These are phyloP conservation scores for Verruconis gallopava DNA, from an alignment of 2,329 filamentous ascomycete genomes.

Conservation along the genomic window DNA sequence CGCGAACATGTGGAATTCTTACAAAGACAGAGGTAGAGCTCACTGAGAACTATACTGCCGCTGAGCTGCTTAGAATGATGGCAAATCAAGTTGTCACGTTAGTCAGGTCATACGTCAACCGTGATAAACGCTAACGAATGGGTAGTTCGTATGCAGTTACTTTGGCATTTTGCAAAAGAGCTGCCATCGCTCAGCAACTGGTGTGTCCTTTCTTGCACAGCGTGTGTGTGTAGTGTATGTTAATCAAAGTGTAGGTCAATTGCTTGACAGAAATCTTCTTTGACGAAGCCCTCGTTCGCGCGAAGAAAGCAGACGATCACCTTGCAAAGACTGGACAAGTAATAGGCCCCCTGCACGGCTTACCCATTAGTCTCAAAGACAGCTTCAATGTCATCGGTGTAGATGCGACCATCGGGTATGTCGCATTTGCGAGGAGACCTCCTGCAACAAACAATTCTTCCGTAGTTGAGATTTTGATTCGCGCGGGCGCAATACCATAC, in stretches of 20 bases:
- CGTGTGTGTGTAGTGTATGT: background rate
- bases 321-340: conserved; percentile 25
- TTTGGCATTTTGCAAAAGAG: conserved; percentile 40
- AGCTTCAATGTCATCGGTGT: conserved; percentile 47
- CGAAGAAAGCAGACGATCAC: conserved; percentile 26
- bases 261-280: conserved; percentile 34
- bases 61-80: conserved; percentile 19
- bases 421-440: conserved; percentile 26
- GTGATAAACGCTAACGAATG: background rate
- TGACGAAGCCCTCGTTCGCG: conserved; percentile 26
- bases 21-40: conserved; percentile 21
- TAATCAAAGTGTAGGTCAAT: conserved; percentile 14
- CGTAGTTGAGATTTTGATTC: conserved; percentile 24
- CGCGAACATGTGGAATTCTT: conserved; percentile 20
- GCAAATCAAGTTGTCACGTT: conserved; percentile 15
- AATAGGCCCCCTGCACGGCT: conserved; percentile 39
- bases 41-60: conserved; percentile 24
- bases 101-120: background rate
- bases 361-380: conserved; percentile 42
- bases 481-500: conserved; percentile 37
- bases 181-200: conserved; percentile 45
- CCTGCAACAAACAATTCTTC: conserved; percentile 20
- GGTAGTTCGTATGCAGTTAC: conserved; percentile 28
- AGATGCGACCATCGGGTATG: conserved; percentile 47
- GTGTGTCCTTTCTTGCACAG: conserved; percentile 18